phyloP scores from a whole-genome alignment of 73 alveolate genomes.

The Tetrahymena elliotti region DNA sequence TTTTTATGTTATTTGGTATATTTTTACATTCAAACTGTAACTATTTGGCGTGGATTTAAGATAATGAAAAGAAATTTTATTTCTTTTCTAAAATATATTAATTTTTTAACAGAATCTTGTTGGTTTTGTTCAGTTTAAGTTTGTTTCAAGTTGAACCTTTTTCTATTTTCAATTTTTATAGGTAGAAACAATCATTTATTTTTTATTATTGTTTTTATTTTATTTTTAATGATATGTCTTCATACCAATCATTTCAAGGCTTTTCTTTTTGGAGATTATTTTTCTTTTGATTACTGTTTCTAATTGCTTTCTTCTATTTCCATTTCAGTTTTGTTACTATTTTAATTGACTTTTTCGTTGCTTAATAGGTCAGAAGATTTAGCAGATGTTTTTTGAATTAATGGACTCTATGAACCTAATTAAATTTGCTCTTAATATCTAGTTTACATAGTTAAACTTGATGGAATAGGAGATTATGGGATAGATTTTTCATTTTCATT shows the following conservation, averaged over 20 bases:
- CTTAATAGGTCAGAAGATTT: background rate
- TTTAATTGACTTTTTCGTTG: background rate
- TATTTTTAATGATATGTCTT: background rate
- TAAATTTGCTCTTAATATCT: background rate
- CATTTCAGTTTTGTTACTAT: background rate
- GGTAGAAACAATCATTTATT: background rate
- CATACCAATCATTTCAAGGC: background rate
- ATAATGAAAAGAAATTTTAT: too few relatives aligned
- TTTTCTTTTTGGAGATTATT: background rate
- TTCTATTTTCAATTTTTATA: too few relatives aligned
- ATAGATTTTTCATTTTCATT: background rate
- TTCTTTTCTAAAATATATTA: too few relatives aligned
- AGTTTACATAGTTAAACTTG: background rate
- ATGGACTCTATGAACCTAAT: background rate
- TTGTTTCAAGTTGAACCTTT: too few relatives aligned
- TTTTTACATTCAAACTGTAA: too few relatives aligned
- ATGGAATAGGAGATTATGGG: background rate
- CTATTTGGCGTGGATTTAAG: too few relatives aligned
- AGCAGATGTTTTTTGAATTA: background rate
- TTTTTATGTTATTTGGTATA: too few relatives aligned
- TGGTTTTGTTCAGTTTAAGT: too few relatives aligned
- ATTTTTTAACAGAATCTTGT: too few relatives aligned
- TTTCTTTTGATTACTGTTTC: background rate
- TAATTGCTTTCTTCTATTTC: background rate
- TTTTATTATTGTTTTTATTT: too few relatives aligned